phyloP scores from a whole-genome alignment of 139 green algal species.

The Microglena sp. region DNA sequence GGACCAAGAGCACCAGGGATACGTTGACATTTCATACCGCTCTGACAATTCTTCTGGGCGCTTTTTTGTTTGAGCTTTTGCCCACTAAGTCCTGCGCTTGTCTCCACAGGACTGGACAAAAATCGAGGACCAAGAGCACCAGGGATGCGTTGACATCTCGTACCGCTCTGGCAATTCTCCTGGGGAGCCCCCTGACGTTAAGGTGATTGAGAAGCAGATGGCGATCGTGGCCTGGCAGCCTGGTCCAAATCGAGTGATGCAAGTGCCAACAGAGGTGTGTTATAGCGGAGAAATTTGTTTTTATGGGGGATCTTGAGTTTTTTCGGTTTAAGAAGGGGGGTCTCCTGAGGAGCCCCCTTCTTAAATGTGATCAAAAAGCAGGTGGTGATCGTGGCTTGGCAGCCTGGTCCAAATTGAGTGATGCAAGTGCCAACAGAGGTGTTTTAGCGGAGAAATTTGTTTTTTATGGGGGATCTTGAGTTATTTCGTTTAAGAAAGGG shows the following conservation, averaged over 20 bases:
- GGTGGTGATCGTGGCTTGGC: slow-evolving; percentile 92
- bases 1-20: too few relatives aligned
- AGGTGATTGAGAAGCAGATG: slow-evolving; percentile 84
- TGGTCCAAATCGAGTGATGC: slow-evolving; percentile 71
- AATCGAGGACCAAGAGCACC: slow-evolving; percentile 58
- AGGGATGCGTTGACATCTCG: slow-evolving; percentile 62
- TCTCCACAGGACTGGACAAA: slow-evolving; percentile 76
- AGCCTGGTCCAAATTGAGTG: slow-evolving; percentile 77
- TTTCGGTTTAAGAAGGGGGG: too few relatives aligned
- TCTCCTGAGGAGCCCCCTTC: too few relatives aligned
- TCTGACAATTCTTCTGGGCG: too few relatives aligned
- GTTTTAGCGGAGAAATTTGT: too few relatives aligned
- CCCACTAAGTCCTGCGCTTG: neutral
- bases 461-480: too few relatives aligned
- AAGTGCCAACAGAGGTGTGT: slow-evolving; percentile 66
- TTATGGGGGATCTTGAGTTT: too few relatives aligned
- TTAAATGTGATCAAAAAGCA: slow-evolving; percentile 76
- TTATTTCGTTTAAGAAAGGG: too few relatives aligned
- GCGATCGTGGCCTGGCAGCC: slow-evolving; percentile 92
- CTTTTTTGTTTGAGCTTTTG: slow-evolving; percentile 9
- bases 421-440: slow-evolving; percentile 69
- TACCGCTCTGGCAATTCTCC: slow-evolving; percentile 57
- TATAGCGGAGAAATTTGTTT: too few relatives aligned
- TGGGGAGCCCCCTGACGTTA: slow-evolving; percentile 65
- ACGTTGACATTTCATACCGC: too few relatives aligned